Evolutionary conservation across 192 early-diverging fungal genomes (phyloP).

Genomic region (Coemansia sp.): DNA sequence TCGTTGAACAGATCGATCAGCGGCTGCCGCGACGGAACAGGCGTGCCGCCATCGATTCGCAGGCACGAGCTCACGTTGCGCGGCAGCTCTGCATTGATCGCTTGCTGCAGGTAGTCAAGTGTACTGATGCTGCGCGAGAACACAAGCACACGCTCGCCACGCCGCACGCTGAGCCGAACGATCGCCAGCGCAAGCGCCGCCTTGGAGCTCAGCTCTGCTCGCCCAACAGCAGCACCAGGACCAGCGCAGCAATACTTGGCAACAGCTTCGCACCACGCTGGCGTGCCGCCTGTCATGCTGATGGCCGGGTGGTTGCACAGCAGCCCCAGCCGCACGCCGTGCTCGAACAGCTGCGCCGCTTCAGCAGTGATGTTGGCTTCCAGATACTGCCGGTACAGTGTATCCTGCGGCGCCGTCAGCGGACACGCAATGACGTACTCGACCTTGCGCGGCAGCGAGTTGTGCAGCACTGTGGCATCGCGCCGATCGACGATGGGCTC

Average conservation of each 20-base stretch:
- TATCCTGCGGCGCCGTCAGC: slow-evolving; percentile 59
- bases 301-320: slow-evolving; percentile 72
- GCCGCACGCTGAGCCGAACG: slow-evolving; percentile 40
- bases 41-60: slow-evolving; percentile 60
- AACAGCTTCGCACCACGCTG: not conserved
- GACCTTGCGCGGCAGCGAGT: slow-evolving; percentile 66
- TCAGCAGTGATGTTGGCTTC: not conserved
- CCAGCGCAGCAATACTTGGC: not conserved
- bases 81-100: not conserved
- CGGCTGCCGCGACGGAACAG: slow-evolving; percentile 50
- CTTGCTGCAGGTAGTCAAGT: slow-evolving; percentile 51
- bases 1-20: slow-evolving; percentile 68
- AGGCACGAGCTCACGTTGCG: slow-evolving; percentile 10
- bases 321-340: slow-evolving; percentile 26
- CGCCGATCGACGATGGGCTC: slow-evolving; percentile 63
- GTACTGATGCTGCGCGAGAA: slow-evolving; percentile 71
- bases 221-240: not conserved
- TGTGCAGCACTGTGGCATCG: slow-evolving; percentile 53
- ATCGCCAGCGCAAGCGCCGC: slow-evolving; percentile 61
- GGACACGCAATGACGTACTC: slow-evolving; percentile 72
- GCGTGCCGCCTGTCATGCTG: slow-evolving; percentile 20
- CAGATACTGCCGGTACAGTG: slow-evolving; percentile 58
- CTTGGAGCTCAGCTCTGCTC: slow-evolving; percentile 45
- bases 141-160: slow-evolving; percentile 69
- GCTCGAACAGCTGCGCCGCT: slow-evolving; percentile 17